These are phyloP conservation scores for Cordyceps cicadae DNA, from an alignment of 2,329 filamentous ascomycete genomes.

Conservation along the genomic window DNA sequence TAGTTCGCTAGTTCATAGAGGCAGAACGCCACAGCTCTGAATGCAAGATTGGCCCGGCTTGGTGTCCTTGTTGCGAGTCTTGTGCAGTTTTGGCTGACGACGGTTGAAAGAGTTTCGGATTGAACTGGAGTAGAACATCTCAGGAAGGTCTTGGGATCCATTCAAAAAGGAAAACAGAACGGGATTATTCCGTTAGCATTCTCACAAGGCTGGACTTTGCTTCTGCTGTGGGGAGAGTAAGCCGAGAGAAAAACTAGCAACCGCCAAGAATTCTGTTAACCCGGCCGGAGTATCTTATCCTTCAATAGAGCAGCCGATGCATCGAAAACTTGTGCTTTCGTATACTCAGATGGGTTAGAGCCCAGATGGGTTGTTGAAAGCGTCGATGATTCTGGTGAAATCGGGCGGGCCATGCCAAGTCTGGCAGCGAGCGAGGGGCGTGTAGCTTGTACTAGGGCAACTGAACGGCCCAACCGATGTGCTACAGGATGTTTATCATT, in stretches of 20 bases:
- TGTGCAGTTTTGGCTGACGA: background rate
- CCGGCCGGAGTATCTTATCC: background rate
- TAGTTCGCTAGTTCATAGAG: background rate
- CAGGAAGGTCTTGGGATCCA: background rate
- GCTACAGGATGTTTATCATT: background rate
- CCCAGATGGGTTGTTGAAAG: background rate
- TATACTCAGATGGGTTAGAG: background rate
- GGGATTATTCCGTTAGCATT: background rate
- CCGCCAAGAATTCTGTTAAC: background rate
- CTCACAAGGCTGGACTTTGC: background rate
- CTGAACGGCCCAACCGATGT: background rate
- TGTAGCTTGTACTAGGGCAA: background rate
- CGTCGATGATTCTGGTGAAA: background rate
- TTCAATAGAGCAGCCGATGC: background rate
- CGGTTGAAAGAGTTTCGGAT: background rate
- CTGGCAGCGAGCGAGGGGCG: background rate
- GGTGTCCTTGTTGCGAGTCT: background rate
- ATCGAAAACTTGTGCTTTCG: background rate
- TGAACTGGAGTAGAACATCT: background rate
- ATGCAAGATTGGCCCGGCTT: constrained; percentile 2
- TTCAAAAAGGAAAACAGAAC: background rate
- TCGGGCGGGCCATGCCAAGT: background rate
- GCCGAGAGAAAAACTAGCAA: constrained; percentile 8
- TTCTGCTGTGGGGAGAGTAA: background rate
- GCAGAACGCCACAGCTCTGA: background rate